These are phyloP conservation scores for Chalciporus chontae DNA, from an alignment of 768 basidiomycete genomes.

Conservation along the genomic window DNA sequence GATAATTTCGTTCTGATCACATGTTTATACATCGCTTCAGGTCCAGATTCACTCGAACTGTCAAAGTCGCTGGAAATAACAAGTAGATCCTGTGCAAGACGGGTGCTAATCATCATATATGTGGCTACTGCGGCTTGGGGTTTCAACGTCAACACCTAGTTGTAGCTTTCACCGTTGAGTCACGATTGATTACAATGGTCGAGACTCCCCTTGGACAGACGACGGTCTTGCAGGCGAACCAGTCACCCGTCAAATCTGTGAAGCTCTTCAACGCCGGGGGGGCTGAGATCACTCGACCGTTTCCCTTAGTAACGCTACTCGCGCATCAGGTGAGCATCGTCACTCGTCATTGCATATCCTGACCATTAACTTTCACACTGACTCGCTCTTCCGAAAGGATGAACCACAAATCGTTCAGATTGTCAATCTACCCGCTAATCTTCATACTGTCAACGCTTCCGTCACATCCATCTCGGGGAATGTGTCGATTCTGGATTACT, in stretches of 20 bases:
- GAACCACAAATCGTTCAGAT: slow-evolving; percentile 15
- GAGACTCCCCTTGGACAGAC: not conserved
- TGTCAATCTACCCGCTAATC: slow-evolving; percentile 9
- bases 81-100: not conserved
- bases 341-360: not conserved
- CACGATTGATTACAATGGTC: not conserved
- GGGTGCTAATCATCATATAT: not conserved
- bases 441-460: slow-evolving; percentile 9
- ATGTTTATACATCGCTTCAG: not conserved
- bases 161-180: not conserved
- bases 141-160: not conserved
- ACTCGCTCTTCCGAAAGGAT: slow-evolving; percentile 13
- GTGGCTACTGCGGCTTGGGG: too few species aligned
- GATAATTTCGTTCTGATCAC: not conserved
- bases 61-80: not conserved
- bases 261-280: slow-evolving; percentile 13
- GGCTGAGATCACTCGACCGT: slow-evolving; percentile 18
- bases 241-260: slow-evolving; percentile 17
- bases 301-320: slow-evolving; percentile 17
- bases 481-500: slow-evolving; percentile 15
- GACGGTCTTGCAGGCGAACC: slow-evolving; percentile 7
- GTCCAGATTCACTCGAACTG: too few species aligned
- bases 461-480: slow-evolving; percentile 9
- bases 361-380: not conserved
- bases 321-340: slow-evolving; percentile 3